Conservation (phyloP, 768 basidiomycete species). For the Amanita polypyramis region DNA sequence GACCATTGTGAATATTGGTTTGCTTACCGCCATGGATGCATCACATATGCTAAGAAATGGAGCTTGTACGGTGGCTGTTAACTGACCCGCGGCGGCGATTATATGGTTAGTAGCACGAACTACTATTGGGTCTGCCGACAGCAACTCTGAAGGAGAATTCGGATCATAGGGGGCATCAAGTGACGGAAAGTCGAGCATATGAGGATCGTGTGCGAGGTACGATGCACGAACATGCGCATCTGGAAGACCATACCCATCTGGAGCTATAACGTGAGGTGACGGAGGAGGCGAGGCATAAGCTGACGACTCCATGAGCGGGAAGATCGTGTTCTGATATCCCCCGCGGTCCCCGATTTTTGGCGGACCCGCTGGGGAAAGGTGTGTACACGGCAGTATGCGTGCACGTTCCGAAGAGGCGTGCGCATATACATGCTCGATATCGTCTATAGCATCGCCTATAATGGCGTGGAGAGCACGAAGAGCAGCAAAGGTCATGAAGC, state of each 20-base stretch:
- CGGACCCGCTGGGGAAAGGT: conserved; percentile 6
- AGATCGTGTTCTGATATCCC: not conserved
- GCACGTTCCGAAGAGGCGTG: conserved; percentile 12
- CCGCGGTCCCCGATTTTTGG: conserved; percentile 2
- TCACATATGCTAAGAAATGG: conserved; percentile 70
- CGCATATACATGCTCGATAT: conserved; percentile 52
- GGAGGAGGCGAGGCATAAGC: conserved; percentile 23
- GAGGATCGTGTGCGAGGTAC: not conserved
- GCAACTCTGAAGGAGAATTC: conserved; percentile 36
- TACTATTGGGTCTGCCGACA: conserved; percentile 51
- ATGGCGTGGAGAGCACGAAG: conserved; percentile 56
- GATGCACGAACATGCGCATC: not conserved
- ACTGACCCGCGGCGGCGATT: conserved; percentile 60
- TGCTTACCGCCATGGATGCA: conserved; percentile 56
- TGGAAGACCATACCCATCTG: not conserved
- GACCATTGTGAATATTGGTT: not conserved
- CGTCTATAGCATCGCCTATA: conserved; percentile 57
- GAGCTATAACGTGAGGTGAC: conserved; percentile 16
- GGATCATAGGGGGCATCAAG: conserved; percentile 38
- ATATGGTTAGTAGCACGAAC: conserved; percentile 51
- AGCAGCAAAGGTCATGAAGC: conserved; percentile 47
- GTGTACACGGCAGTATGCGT: conserved; percentile 11
- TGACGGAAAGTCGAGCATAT: conserved; percentile 43
- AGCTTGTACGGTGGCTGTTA: conserved; percentile 51
- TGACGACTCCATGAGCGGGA: conserved; percentile 2